Percentiles rank a stretch among this genome's conserved stretches.
phyloP scores from a whole-genome alignment of 768 basidiomycete genomes.

The Russula olivacea region DNA sequence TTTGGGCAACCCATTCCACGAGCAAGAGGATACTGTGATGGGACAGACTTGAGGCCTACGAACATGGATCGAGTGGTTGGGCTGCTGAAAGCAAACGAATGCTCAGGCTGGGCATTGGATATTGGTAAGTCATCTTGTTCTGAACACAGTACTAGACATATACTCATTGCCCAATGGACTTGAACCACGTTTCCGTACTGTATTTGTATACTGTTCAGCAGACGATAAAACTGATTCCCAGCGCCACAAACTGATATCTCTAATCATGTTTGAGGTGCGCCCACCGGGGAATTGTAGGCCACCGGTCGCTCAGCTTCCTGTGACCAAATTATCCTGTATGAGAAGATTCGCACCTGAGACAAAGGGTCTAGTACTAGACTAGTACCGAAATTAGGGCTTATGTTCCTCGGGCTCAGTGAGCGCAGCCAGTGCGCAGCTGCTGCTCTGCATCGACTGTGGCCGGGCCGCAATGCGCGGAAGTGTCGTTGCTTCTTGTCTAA shows the following conservation, averaged over 20 bases:
- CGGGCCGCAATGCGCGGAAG: slow-evolving; percentile 18
- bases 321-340: neutral
- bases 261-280: neutral
- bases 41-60: too few relatives aligned
- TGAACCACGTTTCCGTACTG: neutral
- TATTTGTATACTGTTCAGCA: neutral
- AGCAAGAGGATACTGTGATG: too few relatives aligned
- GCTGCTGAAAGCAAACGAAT: neutral
- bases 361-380: neutral
- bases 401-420: neutral
- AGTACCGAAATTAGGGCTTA: neutral
- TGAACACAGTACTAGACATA: too few relatives aligned
- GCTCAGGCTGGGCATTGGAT: neutral
- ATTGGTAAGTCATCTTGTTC: neutral
- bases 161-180: too few relatives aligned
- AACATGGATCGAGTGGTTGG: too few relatives aligned
- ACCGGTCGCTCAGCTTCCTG: neutral
- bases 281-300: neutral
- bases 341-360: neutral
- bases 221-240: neutral
- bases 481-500: slow-evolving; percentile 7
- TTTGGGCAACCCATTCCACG: too few relatives aligned
- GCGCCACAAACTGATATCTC: neutral
- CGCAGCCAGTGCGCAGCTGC: neutral
- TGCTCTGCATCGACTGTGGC: neutral